A percentile compares a stretch with the other conserved stretches of the same genome.
Conservation (phyloP, 2,329 filamentous ascomycete genomes). For the Xylariaceae sp. region DNA sequence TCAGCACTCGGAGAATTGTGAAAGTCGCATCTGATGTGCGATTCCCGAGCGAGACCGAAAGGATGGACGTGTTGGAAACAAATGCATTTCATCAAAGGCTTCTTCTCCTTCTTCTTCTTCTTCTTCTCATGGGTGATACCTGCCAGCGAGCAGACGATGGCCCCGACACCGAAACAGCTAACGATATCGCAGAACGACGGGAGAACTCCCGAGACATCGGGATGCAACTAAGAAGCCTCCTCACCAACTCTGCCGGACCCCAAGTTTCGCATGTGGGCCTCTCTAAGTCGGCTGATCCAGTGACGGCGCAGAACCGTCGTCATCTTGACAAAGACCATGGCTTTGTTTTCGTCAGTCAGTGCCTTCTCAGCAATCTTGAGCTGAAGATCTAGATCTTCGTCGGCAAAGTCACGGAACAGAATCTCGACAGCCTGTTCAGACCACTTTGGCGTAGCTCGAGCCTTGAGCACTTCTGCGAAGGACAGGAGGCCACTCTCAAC, state of each 20-base stretch:
- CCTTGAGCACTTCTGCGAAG: conserved; percentile 39
- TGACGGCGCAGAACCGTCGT: conserved; percentile 46
- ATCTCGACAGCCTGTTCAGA: conserved; percentile 55
- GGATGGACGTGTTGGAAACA: too few species aligned
- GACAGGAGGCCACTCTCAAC: conserved; percentile 37
- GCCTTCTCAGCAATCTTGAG: conserved; percentile 55
- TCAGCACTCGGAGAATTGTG: too few species aligned
- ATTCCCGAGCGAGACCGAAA: too few species aligned
- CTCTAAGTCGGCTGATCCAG: conserved; percentile 51
- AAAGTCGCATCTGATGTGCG: too few species aligned
- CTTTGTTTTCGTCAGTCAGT: conserved; percentile 54
- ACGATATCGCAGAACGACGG: too few species aligned
- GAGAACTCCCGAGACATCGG: too few species aligned
- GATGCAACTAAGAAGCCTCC: conserved; percentile 11
- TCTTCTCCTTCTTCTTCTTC: too few species aligned
- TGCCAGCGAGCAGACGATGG: too few species aligned
- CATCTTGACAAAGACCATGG: conserved; percentile 60
- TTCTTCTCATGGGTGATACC: too few species aligned
- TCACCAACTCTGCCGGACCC: conserved; percentile 30
- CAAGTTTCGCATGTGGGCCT: conserved; percentile 38
- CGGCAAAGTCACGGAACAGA: conserved; percentile 53
- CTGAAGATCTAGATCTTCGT: conserved; percentile 54
- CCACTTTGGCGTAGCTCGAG: conserved; percentile 43
- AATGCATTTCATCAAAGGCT: too few species aligned
- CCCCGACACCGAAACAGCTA: too few species aligned